phyloP scores from a whole-genome alignment of 495 filamentous ascomycete genomes.

The Trypethelium eluteriae region DNA sequence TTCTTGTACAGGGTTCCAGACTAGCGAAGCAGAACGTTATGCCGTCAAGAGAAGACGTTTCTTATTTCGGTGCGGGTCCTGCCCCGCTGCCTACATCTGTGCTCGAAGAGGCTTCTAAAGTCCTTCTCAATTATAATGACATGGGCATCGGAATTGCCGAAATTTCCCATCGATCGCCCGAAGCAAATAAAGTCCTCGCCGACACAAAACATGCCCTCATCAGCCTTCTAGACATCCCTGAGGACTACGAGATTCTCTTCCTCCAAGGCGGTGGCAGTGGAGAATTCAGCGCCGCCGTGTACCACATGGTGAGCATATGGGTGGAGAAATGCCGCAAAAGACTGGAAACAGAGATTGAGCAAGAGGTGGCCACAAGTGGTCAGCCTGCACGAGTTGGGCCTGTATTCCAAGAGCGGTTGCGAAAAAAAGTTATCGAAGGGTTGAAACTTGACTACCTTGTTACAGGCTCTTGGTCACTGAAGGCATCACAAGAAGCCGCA shows the following conservation, averaged over 20 bases:
- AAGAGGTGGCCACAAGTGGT: constrained; percentile 18
- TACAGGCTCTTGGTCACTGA: constrained; percentile 87
- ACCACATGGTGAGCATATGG: constrained; percentile 77
- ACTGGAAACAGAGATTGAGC: constrained; percentile 11
- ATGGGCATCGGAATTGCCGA: constrained; percentile 76
- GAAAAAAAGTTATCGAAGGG: constrained; percentile 54
- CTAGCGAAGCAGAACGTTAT: constrained; percentile 28
- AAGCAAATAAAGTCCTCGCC: constrained; percentile 48
- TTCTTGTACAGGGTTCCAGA: not conserved
- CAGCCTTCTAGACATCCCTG: constrained; percentile 63
- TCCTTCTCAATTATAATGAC: constrained; percentile 74
- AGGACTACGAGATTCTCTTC: constrained; percentile 69
- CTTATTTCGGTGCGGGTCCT: constrained; percentile 82
- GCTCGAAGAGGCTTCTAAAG: constrained; percentile 61
- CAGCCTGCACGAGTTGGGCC: constrained; percentile 34
- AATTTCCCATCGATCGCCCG: constrained; percentile 78
- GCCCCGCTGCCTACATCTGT: constrained; percentile 72
- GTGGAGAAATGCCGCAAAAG: constrained; percentile 52
- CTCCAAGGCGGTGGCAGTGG: constrained; percentile 80
- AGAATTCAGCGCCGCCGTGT: constrained; percentile 71
- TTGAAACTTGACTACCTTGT: constrained; percentile 83
- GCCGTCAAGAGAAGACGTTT: constrained; percentile 55
- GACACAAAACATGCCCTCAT: constrained; percentile 31
- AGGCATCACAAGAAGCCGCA: constrained; percentile 79
- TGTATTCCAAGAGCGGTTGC: constrained; percentile 52